Base-by-base conservation (phyloP, 177 flowering plant genomes). In the Vitis hybrid region DNA sequence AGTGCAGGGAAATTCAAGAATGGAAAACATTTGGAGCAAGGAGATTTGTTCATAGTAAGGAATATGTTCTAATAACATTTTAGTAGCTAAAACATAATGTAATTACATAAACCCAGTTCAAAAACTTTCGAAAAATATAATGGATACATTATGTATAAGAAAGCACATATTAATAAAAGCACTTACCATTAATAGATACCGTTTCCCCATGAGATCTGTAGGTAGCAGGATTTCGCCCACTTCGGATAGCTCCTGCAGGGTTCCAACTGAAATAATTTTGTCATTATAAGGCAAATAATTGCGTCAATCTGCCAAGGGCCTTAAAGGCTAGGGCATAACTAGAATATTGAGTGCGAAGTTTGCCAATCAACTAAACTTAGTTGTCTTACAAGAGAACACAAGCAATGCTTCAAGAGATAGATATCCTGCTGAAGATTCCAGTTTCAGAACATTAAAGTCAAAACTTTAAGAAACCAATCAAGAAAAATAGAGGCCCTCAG, bases 231-330 rank as follows among this genome's bases (percentile, higher is more conserved):
- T 88, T 92, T 35, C 85, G 80, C 32, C 99, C 99, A 30, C 91
- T 85, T 79, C 83, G 88, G 51, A 96, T 83, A 64, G 98, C 99
- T 76, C 98, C 98, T 59, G 92, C 95, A 76, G 99, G 99, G 71
- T 75, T 96, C 99, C 99, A 96, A 79, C 99, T 96, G 84, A 76
- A 81, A 82, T 13, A 58, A 65, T 52, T 66, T 40, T 40, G 46
- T 40, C 32, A 50, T 17, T 10, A 63, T 56, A 54, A 1, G 49
- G 69, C 64, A 24, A 68, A 56, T 56, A 73, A 65, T 17, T 54
- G 2, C 48, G 32, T 63, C 27, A 61, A 4, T 40, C 60, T 57
- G 19, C 56, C 32, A 14, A 8, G 17, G 51, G 46, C 51, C 51
- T 40, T 40, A 40, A 48, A 52, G 68, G 48, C 49, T 50, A 68